Evolutionary conservation across 495 filamentous ascomycete species (phyloP), one percentile per base, ranked within the genome.

Genomic region (Platismatia glauca): DNA sequence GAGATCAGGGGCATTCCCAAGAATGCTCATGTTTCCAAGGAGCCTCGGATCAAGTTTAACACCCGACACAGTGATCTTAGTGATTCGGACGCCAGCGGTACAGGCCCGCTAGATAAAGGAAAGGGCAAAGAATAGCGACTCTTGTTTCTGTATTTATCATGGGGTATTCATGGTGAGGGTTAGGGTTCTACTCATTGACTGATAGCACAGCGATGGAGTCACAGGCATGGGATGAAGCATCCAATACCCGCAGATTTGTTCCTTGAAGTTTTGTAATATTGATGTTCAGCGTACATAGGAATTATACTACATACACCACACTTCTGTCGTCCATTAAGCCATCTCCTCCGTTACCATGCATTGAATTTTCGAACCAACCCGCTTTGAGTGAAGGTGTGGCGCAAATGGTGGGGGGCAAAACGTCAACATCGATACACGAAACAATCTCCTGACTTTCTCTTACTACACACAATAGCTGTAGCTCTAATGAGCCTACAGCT

Each of bases 1-100:
- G 69, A 73, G 29, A 81, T 81, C 64, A 76, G 70, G 67, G 80
- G 80, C 0, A 80, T 82, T 62, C 78, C 80, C 1, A 70, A 75
- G 52, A 70, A 71, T 35, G 78, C 80, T 18, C 70, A 78, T 53
- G 66, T 81, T 64, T 62, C 57, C 12, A 46, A 64, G 46, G 64
- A 64, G 44, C 67, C 64, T 43, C 56, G 59, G 18, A 61, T 69
- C n/a, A 37, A 56, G 27, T 58, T 56, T 31, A 31, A 55, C 50
- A 55, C 34, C 55, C 53, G 46, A 53, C 46, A 44, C 57, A 55
- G 58, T 18, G 55, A 41, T 16, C 20, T 57, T 27, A 41, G 55
- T 46, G 59, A 67, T 22, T 46, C 50, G 5, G 27, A 53, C 9
- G 50, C 60, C 13, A 57, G 52, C n/a, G 50, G 7, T 37, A 27